Evolutionary conservation across 495 filamentous ascomycete genomes (phyloP).

Genomic region (Penicillium subrubescens): DNA sequence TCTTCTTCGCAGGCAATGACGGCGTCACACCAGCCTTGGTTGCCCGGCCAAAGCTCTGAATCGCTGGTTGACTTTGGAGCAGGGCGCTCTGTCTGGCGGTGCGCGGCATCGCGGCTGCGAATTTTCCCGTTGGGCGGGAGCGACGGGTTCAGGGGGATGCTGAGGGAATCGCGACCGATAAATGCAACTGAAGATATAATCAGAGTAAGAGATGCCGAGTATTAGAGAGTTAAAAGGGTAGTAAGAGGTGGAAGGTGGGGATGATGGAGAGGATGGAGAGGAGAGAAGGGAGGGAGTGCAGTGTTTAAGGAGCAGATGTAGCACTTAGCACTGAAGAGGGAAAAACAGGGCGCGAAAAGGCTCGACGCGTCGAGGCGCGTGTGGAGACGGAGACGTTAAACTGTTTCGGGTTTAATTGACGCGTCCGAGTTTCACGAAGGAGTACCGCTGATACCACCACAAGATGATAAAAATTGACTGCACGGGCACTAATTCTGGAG

Average conservation of each 20-base stretch:
- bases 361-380: conserved; percentile 27
- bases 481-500: background rate
- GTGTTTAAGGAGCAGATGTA: background rate
- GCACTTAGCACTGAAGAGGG: conserved; percentile 6
- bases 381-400: conserved; percentile 14
- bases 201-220: conserved; percentile 31
- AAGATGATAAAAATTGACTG: background rate
- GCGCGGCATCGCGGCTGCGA: conserved; percentile 42
- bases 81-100: conserved; percentile 34
- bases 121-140: conserved; percentile 20
- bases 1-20: conserved; percentile 26
- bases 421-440: conserved; percentile 10
- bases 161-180: conserved; percentile 25
- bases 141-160: conserved; percentile 8
- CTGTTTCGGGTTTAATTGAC: conserved; percentile 22
- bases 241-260: conserved; percentile 17
- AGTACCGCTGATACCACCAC: background rate
- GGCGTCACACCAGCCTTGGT: conserved; percentile 42
- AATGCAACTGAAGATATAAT: conserved; percentile 25
- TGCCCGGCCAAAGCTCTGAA: conserved; percentile 46
- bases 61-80: conserved; percentile 36
- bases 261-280: background rate
- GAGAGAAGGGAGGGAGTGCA: conserved; percentile 8
- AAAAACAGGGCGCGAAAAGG: conserved; percentile 10
- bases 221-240: background rate